These are phyloP conservation scores for Pistacia vera DNA, from an alignment of 345 rosid species.

Conservation along the genomic window DNA sequence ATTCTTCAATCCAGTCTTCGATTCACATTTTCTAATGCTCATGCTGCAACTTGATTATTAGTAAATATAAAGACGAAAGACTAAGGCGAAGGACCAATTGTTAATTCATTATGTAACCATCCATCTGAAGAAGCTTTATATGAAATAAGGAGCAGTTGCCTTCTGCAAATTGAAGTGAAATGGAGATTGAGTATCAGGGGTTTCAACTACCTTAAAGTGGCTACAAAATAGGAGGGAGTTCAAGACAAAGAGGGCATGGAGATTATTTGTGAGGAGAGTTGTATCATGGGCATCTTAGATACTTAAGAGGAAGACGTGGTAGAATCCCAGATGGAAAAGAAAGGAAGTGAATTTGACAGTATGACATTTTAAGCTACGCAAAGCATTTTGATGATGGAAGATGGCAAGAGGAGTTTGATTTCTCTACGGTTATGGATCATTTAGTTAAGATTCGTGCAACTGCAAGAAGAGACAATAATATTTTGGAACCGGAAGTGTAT, in stretches of 20 bases:
- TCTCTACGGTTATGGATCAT: constrained; percentile 14
- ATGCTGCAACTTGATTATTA: neutral
- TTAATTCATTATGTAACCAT: too few species aligned
- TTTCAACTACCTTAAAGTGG: too few species aligned
- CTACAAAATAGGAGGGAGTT: too few species aligned
- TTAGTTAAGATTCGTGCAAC: constrained; percentile 19
- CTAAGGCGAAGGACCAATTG: neutral
- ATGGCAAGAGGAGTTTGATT: constrained; percentile 28
- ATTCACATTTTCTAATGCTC: neutral
- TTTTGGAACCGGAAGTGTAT: neutral
- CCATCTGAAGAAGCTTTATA: too few species aligned
- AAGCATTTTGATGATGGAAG: constrained; percentile 32
- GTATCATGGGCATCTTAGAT: neutral
- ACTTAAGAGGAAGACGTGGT: constrained; percentile 18
- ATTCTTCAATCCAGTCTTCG: neutral
- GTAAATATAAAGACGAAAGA: neutral
- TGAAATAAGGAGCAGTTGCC: too few species aligned
- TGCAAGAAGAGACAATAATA: neutral
- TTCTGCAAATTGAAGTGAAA: neutral
- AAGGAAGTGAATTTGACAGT: too few species aligned
- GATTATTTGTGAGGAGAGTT: constrained; percentile 10
- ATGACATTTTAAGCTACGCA: constrained; percentile 19
- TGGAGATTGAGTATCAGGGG: neutral
- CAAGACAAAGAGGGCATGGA: constrained; percentile 5
- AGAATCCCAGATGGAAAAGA: neutral